A percentile compares a stretch with the other conserved stretches of the same genome.
phyloP scores from a whole-genome alignment of 371 early-diverging fungal genomes.

The Phascolomyces articulosus region DNA sequence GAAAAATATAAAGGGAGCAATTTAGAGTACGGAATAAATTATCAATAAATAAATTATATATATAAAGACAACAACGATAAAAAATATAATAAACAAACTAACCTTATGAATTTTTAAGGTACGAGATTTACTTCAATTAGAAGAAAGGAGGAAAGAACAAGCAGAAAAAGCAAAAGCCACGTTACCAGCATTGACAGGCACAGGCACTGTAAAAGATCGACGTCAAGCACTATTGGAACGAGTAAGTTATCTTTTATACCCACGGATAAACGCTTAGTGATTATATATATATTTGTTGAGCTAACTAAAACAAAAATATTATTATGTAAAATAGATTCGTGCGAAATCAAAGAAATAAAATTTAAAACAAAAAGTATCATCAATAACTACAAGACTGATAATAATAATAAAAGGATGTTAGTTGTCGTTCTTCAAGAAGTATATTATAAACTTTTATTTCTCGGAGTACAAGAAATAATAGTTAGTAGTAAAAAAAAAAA shows the following conservation, averaged over 20 bases:
- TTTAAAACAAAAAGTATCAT: neutral
- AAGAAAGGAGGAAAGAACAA: constrained; percentile 29
- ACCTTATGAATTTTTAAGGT: constrained; percentile 14
- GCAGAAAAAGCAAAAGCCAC: constrained; percentile 8
- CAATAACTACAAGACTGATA: too few species aligned
- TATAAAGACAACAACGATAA: too few species aligned
- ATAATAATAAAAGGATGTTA: too few species aligned
- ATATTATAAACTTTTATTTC: neutral
- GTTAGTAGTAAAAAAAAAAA: neutral
- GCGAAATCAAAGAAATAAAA: constrained; percentile 16
- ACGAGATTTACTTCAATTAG: constrained; percentile 25
- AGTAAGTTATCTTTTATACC: constrained; percentile 22
- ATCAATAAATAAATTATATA: neutral
- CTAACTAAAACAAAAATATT: too few species aligned
- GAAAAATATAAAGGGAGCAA: neutral
- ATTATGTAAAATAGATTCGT: constrained; percentile 11
- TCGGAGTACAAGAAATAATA: neutral
- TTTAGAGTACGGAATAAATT: neutral
- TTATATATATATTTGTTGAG: too few species aligned
- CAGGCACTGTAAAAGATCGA: constrained; percentile 38
- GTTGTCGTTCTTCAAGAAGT: too few species aligned
- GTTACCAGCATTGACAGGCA: constrained; percentile 23
- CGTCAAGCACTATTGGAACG: constrained; percentile 39
- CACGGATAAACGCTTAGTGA: neutral
- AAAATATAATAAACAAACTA: neutral